Evolutionary conservation across 805 yeast genomes (phyloP).

Genomic region (Cyberlindnera xishuangbannaensis): DNA sequence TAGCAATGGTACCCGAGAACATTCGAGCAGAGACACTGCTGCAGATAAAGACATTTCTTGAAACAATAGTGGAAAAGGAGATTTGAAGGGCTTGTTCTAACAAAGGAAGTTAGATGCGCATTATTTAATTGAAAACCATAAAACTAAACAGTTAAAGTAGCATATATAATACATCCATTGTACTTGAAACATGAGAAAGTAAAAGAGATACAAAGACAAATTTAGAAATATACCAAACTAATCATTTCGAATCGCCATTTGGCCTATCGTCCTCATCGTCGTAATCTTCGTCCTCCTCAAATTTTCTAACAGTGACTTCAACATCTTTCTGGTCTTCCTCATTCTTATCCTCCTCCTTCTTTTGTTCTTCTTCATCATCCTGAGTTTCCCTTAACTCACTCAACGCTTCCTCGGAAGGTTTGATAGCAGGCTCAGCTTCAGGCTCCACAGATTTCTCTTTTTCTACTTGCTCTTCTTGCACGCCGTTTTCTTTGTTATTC

Average conservation of each 20-base stretch:
- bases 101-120: not conserved
- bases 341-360: slow-evolving; percentile 26
- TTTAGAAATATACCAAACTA: slow-evolving; percentile 1
- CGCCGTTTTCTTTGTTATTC: slow-evolving; percentile 2
- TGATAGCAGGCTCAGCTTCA: slow-evolving; percentile 18
- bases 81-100: slow-evolving; percentile 6
- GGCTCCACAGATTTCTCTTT: slow-evolving; percentile 2
- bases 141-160: not conserved
- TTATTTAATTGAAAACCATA: too few relatives aligned
- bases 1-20: slow-evolving; percentile 56
- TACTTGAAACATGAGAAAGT: not conserved
- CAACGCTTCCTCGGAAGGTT: slow-evolving; percentile 22
- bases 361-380: slow-evolving; percentile 26
- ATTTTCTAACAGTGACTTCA: slow-evolving; percentile 32
- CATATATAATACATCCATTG: slow-evolving; percentile 6
- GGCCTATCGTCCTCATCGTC: slow-evolving; percentile 30
- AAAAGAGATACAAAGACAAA: slow-evolving; percentile 1
- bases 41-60: slow-evolving; percentile 54
- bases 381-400: slow-evolving; percentile 30
- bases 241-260: slow-evolving; percentile 13
- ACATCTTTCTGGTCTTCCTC: slow-evolving; percentile 29
- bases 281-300: slow-evolving; percentile 35
- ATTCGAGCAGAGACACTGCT: slow-evolving; percentile 55
- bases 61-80: slow-evolving; percentile 38
- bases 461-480: not conserved